These are phyloP conservation scores for Suillus discolor DNA, from an alignment of 768 basidiomycete genomes.

Conservation along the genomic window DNA sequence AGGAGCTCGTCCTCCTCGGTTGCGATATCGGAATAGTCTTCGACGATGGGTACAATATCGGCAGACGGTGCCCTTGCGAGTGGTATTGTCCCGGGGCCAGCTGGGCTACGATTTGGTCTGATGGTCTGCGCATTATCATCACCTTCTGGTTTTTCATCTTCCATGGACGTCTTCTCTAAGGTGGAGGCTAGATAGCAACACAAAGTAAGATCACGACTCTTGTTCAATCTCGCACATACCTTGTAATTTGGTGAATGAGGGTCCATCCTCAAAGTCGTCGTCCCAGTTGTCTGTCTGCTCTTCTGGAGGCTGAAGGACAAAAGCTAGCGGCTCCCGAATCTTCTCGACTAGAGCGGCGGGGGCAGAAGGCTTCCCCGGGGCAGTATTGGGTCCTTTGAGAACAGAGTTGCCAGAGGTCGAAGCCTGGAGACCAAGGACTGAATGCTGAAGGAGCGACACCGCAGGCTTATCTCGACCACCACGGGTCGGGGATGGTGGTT, in stretches of 20 bases:
- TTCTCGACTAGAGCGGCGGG: constrained; percentile 39
- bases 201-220: neutral
- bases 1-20: constrained; percentile 74
- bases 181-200: constrained; percentile 37
- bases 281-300: constrained; percentile 98
- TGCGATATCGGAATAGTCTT: constrained; percentile 91
- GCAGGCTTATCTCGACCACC: constrained; percentile 29
- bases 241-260: constrained; percentile 84
- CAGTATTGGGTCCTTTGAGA: constrained; percentile 22
- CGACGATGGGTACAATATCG: constrained; percentile 69
- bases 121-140: constrained; percentile 86
- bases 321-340: constrained; percentile 58
- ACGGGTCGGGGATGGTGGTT: constrained; percentile 47
- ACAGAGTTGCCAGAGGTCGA: constrained; percentile 34
- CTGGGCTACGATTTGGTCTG: constrained; percentile 73
- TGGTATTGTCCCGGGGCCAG: constrained; percentile 48
- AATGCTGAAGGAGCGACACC: constrained; percentile 31
- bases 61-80: constrained; percentile 63
- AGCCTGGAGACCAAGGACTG: constrained; percentile 37
- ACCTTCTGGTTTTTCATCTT: constrained; percentile 53
- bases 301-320: constrained; percentile 72
- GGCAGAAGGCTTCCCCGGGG: constrained; percentile 22
- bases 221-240: constrained; percentile 35
- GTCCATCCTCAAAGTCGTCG: constrained; percentile 95
- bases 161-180: constrained; percentile 60